phyloP scores from a whole-genome alignment of 768 basidiomycete species.

The Lactarius indigo region DNA sequence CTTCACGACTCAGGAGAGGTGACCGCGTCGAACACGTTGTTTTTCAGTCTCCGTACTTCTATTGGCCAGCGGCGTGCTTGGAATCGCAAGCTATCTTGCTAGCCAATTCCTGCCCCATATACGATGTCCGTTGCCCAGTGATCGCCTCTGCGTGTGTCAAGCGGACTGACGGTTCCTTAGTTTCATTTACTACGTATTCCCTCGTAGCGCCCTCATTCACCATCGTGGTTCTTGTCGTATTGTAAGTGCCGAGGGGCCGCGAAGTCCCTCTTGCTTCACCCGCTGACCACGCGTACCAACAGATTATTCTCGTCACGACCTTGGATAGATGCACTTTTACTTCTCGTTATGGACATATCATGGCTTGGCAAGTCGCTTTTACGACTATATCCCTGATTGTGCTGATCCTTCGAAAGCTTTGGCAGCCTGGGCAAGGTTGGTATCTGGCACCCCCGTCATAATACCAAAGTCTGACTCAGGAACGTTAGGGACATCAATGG shows the following conservation, averaged over 20 bases:
- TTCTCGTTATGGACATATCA: constrained; percentile 54
- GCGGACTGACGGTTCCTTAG: constrained; percentile 36
- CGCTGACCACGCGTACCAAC: constrained; percentile 1
- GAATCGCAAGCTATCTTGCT: constrained; percentile 65
- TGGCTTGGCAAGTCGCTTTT: constrained; percentile 61
- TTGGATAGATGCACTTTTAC: constrained; percentile 50
- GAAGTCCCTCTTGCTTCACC: background rate
- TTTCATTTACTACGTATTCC: constrained; percentile 67
- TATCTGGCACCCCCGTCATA: background rate
- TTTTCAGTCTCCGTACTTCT: constrained; percentile 37
- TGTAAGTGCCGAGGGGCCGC: constrained; percentile 9
- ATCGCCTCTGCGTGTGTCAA: background rate
- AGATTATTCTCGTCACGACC: constrained; percentile 74
- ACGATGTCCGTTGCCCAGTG: constrained; percentile 46
- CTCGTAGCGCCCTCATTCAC: constrained; percentile 63
- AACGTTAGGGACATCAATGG: constrained; percentile 65
- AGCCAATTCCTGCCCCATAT: constrained; percentile 60
- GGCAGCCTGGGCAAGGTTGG: constrained; percentile 50
- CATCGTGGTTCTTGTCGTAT: constrained; percentile 23
- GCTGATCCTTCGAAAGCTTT: constrained; percentile 44
- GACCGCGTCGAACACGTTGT: background rate
- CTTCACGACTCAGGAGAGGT: background rate
- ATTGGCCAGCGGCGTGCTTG: constrained; percentile 54
- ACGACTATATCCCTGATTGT: background rate
- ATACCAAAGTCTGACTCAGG: background rate